These are phyloP conservation scores for Stygiomarasmius scandens DNA, from an alignment of 1,284 basidiomycete species.

Conservation along the genomic window DNA sequence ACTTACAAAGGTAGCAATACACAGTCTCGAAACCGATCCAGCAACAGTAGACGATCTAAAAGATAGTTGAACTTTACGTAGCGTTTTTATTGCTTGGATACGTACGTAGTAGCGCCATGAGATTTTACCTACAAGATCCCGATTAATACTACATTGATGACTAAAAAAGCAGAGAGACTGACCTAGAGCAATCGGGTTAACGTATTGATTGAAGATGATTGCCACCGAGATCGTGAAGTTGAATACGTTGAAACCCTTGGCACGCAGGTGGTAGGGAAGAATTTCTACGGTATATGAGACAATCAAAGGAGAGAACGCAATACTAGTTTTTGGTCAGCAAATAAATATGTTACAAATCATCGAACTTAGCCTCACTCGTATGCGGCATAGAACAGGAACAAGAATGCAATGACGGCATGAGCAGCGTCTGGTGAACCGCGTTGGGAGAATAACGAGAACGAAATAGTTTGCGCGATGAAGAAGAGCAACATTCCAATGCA, in stretches of 20 bases:
- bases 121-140: conserved; percentile 34
- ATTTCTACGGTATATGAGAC: conserved; percentile 78
- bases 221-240: conserved; percentile 66
- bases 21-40: conserved; percentile 60
- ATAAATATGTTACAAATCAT: not conserved
- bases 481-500: conserved; percentile 69
- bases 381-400: conserved; percentile 72
- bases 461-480: conserved; percentile 73
- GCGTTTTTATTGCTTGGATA: conserved; percentile 7
- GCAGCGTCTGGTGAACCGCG: conserved; percentile 46
- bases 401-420: conserved; percentile 73
- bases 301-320: conserved; percentile 75
- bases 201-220: conserved; percentile 80
- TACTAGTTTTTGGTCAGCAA: conserved; percentile 33
- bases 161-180: conserved; percentile 7
- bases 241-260: conserved; percentile 78
- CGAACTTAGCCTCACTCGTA: conserved; percentile 53
- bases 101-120: conserved; percentile 66
- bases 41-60: conserved; percentile 62
- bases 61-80: not conserved
- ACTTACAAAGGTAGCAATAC: conserved; percentile 62
- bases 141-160: not conserved
- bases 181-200: conserved; percentile 71
- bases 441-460: conserved; percentile 64
- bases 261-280: conserved; percentile 69